Conservation (phyloP, 2,329 filamentous ascomycete species). For the Thelonectria blattea region DNA sequence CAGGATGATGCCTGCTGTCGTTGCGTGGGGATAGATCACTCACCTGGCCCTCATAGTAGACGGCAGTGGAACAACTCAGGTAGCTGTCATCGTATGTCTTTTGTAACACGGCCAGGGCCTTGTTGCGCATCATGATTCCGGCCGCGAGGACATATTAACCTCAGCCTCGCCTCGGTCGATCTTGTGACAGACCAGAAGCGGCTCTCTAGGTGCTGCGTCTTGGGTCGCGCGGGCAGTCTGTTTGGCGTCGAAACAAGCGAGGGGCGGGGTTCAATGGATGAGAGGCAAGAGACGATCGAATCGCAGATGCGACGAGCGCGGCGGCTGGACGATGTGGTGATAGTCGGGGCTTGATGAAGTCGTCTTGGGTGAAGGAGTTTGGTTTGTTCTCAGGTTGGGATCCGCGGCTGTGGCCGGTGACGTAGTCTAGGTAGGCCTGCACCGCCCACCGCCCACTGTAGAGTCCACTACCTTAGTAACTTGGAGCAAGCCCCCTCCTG, state of each 20-base stretch:
- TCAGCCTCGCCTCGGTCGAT: conserved; percentile 26
- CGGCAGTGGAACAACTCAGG: conserved; percentile 90
- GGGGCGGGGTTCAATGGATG: conserved; percentile 7
- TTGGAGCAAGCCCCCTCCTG: no score
- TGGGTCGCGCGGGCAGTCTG: conserved; percentile 2
- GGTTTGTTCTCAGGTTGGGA: conserved; percentile 20
- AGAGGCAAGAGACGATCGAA: neutral
- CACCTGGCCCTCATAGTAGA: conserved; percentile 95
- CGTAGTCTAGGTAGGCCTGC: conserved; percentile 34
- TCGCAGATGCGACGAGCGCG: neutral
- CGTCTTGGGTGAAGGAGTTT: conserved; percentile 25
- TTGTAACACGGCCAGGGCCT: conserved; percentile 75
- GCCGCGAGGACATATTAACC: conserved; percentile 38
- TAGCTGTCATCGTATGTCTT: conserved; percentile 99
- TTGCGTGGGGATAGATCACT: conserved; percentile 10
- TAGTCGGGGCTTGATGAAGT: conserved; percentile 6
- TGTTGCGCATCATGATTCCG: conserved; percentile 60
- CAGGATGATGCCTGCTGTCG: neutral
- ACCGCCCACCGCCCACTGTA: conserved; percentile 22
- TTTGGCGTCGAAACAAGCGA: conserved; percentile 7
- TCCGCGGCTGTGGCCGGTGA: conserved; percentile 33
- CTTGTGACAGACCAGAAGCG: conserved; percentile 3
- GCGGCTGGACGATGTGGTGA: conserved; percentile 3
- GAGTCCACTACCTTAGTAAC: neutral
- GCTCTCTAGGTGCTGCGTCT: conserved; percentile 1